Evolutionary conservation across 1,284 basidiomycete species (phyloP).

Genomic region (Hortiboletus rubellus): DNA sequence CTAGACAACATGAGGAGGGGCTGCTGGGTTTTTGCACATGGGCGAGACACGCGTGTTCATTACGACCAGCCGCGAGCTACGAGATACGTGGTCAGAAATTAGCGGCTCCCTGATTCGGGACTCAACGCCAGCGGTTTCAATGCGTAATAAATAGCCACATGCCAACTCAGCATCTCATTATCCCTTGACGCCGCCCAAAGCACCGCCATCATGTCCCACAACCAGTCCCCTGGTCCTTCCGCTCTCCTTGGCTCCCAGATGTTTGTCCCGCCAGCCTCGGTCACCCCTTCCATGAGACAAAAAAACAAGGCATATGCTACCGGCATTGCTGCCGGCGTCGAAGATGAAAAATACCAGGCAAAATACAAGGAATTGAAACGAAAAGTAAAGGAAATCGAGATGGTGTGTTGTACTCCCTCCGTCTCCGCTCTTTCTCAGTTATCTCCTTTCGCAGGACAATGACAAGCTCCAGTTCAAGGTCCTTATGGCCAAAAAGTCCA

Average conservation of each 20-base stretch:
- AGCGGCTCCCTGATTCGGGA: slow-evolving; percentile 17
- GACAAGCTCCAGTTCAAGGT: slow-evolving; percentile 85
- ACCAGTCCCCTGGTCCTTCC: slow-evolving; percentile 52
- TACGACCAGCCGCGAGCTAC: slow-evolving; percentile 5
- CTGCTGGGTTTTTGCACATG: no score
- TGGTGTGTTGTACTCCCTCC: slow-evolving; percentile 47
- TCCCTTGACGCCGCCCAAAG: slow-evolving; percentile 36
- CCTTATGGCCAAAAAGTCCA: slow-evolving; percentile 78
- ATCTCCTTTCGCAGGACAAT: slow-evolving; percentile 62
- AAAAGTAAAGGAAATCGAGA: slow-evolving; percentile 87
- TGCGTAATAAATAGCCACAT: slow-evolving; percentile 32
- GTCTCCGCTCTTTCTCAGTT: background rate
- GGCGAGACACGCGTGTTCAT: background rate
- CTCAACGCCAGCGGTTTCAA: slow-evolving; percentile 32
- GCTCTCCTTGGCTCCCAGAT: slow-evolving; percentile 30
- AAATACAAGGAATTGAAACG: slow-evolving; percentile 90
- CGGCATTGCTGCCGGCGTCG: slow-evolving; percentile 75
- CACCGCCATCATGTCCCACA: slow-evolving; percentile 53
- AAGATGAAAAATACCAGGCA: slow-evolving; percentile 85
- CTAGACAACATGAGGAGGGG: no score
- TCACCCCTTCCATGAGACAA: slow-evolving; percentile 41
- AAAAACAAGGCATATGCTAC: slow-evolving; percentile 54
- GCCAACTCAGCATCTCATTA: slow-evolving; percentile 31
- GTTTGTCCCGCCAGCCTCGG: slow-evolving; percentile 31
- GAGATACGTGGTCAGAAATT: slow-evolving; percentile 7